These are phyloP conservation scores for Penicillium sp. DNA, from an alignment of 2,329 filamentous ascomycete species.

Conservation along the genomic window DNA sequence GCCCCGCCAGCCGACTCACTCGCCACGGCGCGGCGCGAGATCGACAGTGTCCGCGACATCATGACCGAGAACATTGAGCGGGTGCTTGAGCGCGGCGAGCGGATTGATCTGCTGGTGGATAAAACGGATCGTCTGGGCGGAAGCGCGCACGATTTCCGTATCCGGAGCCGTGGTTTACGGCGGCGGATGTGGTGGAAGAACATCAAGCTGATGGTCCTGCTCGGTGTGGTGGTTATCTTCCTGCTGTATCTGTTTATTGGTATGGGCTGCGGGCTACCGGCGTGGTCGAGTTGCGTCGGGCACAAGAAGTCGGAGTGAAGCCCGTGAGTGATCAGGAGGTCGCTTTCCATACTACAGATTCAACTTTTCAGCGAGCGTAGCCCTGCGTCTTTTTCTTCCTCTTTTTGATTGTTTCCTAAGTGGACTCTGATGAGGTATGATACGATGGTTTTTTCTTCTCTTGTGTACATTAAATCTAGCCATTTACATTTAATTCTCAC, in stretches of 20 bases:
- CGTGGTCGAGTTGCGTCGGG: slow-evolving; percentile 44
- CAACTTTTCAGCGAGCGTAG: slow-evolving; percentile 11
- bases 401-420: slow-evolving; percentile 4
- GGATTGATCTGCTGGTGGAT: slow-evolving; percentile 88
- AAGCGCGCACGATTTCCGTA: slow-evolving; percentile 82
- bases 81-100: slow-evolving; percentile 81
- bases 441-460: background rate
- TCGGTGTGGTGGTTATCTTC: slow-evolving; percentile 66
- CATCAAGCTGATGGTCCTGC: slow-evolving; percentile 81
- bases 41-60: slow-evolving; percentile 85
- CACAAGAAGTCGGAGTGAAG: slow-evolving; percentile 7
- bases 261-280: slow-evolving; percentile 67
- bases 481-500: background rate
- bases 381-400: background rate
- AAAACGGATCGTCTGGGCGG: slow-evolving; percentile 92
- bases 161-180: slow-evolving; percentile 79
- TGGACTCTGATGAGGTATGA: slow-evolving; percentile 15
- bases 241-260: slow-evolving; percentile 67
- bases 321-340: background rate
- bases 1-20: slow-evolving; percentile 77
- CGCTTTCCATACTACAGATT: background rate
- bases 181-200: slow-evolving; percentile 99
- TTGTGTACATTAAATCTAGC: slow-evolving; percentile 9
- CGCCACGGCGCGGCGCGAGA: slow-evolving; percentile 76
- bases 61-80: slow-evolving; percentile 96